These are phyloP conservation scores for Fraxinus excelsior DNA, from an alignment of 257 asterid species.

Conservation along the genomic window DNA sequence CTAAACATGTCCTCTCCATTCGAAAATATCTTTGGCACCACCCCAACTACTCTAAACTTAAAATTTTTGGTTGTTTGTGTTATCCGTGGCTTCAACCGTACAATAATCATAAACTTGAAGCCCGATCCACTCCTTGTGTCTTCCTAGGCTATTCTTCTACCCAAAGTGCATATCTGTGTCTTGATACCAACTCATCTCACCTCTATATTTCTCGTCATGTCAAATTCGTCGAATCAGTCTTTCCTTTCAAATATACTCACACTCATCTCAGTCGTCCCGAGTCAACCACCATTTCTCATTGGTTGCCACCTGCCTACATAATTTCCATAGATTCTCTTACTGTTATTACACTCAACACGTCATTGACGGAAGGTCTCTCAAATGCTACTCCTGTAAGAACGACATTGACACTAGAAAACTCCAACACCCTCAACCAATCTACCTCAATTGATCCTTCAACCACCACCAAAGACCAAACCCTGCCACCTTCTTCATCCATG, in stretches of 20 bases:
- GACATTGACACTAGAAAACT: no score
- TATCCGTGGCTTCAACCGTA: background rate
- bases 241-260: background rate
- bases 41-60: background rate
- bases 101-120: background rate
- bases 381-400: no score
- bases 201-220: slow-evolving; percentile 5
- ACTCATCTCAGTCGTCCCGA: background rate
- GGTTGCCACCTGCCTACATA: background rate
- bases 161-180: background rate
- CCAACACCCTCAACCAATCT: no score
- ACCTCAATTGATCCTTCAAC: no score
- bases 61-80: background rate
- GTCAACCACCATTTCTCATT: background rate
- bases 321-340: no score
- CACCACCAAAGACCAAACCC: no score
- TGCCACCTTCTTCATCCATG: no score
- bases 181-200: background rate
- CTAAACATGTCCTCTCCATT: background rate
- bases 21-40: background rate
- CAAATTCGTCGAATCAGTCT: background rate
- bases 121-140: background rate
- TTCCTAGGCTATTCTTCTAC: slow-evolving; percentile 5
- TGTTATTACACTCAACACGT: no score
- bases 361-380: no score